Base-by-base conservation (phyloP, 768 basidiomycete genomes). In the Lentinula detonsa region DNA sequence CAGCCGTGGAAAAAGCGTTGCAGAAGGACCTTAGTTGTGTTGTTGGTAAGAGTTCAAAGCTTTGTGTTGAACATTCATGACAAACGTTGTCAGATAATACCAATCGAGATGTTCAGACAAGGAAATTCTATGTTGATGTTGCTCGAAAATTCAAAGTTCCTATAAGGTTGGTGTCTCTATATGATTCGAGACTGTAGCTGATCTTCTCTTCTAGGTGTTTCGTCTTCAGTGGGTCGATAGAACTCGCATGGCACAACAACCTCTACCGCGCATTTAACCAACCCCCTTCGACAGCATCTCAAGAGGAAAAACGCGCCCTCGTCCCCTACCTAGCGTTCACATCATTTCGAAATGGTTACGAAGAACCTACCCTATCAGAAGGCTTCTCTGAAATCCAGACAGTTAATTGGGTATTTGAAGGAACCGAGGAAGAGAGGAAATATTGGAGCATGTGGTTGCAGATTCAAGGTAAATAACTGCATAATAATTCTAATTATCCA, bases 191-290 rank as follows among this genome's bases (percentile, higher is more conserved):
- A 4, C 15, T 58, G 37, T 9, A 59, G 43, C 52, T 23, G 7
- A 45, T 51, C 42, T 33, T 45, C 15, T 46, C 7, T 9, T 49
- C 39, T 53, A 90, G 91, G 59, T 91, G 91, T 68, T 84, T 95
- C 69, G 64, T 81, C 31, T 96, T 97, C 66, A 77, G 83, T 8
- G 90, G 86, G 48, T 83, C 88, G 8, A 66, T 84, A n/a, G 90
- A 93, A 50, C 79, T 96, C 6, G 92, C 92, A 2, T 91, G 87
- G 87, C 96, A 98, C 72, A 97, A 98, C 71, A 95, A 95, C 67
- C 73, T 95, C 7, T 97, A 96, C 69, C 84, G 95, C 34, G 85
- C 92, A 40, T 91, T 77, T 64, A 82, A 81, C 62, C 73, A 81
- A 34, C 84, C 85, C 0, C 70, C 81, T 2, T 76, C 77, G 1